Evolutionary conservation across 2,329 filamentous ascomycete genomes (phyloP), one percentile per base, ranked within the genome.

Genomic region (Colletotrichum camelliae): DNA sequence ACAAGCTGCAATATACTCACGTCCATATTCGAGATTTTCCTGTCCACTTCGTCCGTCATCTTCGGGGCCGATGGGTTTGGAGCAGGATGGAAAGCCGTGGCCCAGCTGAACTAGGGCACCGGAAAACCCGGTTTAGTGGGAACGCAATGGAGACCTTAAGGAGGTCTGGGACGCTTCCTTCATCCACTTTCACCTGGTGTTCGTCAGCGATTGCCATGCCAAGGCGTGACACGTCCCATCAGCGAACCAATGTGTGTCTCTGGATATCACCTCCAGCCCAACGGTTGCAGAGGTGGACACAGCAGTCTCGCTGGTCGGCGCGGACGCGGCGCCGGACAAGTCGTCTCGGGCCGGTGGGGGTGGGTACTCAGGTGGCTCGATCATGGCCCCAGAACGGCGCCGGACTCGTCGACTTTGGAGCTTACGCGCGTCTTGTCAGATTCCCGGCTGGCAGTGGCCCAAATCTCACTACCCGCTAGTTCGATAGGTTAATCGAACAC

Each of bases 331-430:
- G 35, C 58, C 73, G 69, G 57, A 24, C 35, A 37, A 52, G n/a
- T 9, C 33, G 33, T 39, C 24, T 33, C 70, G 73, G 73, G 64
- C 65, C 39, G 58, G 70, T 75, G 73, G 73, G 73, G 64, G 73
- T 60, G 70, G 73, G 3, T 12, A 43, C 31, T 13, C 24, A 18
- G 33, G 48, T 75, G 73, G 69, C 73, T 73, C 57, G 73, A 67
- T 75, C 31, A 39, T 72, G 69, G 64, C 21, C 48, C 69, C 64
- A 73, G 62, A 68, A 37, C 72, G 72, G 67, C 62, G 73, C 73
- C 73, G 73, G 39, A 67, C 62, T 72, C 62, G 69, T 68, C 69
- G 62, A 16, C 27, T 27, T 8, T 16, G 27, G 43, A 16, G n/a
- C 35, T 31, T 73, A 73, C 69, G 64, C 70, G 73, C 62, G 70